Evolutionary conservation across 371 early-diverging fungal species (phyloP), one percentile per base, ranked within the genome.

Genomic region (Massospora cicadina): DNA sequence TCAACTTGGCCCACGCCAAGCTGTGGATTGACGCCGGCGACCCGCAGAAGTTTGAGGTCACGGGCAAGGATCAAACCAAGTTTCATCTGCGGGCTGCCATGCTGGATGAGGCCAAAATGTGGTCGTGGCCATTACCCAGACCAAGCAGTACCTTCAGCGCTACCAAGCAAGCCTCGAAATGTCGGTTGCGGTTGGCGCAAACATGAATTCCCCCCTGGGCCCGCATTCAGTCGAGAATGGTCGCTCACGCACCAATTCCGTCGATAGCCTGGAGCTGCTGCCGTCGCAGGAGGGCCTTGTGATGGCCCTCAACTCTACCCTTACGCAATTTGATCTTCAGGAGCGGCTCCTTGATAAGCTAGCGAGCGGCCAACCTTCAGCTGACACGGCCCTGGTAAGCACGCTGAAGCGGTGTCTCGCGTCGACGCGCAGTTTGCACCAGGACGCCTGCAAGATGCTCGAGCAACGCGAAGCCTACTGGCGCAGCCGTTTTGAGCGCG

Each of bases 81-180:
- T 89, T 83, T 66, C 81, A 79, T 53, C 68, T 89, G 60, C 76
- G 83, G 60, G 86, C 88, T 2, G 70, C 74, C 2, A 75, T 77
- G 58, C 75, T 81, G 7, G 79, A 75, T 10, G 83, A 85, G 58
- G 88, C 89, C 54, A 83, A 85, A 67, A 81, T 82, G 63, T 90
- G 90, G 89, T 88, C n/a, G 74, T 82, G 64, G 78, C 82, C 24
- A 71, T 90, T 21, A 81, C 81, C 23, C 84, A 85, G 65, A 81
- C 85, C 54, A 86, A 62, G 33, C 33, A 62, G 30, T 62, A 30
- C n/a, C 24, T 62, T 1, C 32, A 62, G 43, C 10, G 27, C 27
- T 25, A 57, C 27, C 43, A 43, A 17, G 5, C 30, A 56, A 66
- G 30, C 65, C 67, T 21, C 66, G 65, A 25, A 60, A 29, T 60